These are phyloP conservation scores for Candida anglica DNA, from an alignment of 805 yeast genomes.

Conservation along the genomic window DNA sequence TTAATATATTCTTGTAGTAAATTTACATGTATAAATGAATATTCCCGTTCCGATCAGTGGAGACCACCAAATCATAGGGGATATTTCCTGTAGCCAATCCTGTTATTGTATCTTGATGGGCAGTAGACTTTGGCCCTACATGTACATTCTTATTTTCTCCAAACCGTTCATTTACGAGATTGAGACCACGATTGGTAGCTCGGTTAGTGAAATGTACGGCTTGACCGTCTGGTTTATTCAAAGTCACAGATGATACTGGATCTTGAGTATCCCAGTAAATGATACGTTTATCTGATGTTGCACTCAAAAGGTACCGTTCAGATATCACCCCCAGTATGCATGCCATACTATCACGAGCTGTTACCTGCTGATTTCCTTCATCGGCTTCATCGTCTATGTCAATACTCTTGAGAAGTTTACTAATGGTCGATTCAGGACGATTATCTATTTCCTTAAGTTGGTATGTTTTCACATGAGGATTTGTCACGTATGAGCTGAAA, in stretches of 20 bases:
- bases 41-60: constrained; percentile 65
- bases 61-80: constrained; percentile 59
- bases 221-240: constrained; percentile 6
- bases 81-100: constrained; percentile 42
- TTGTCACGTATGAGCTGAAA: constrained; percentile 14
- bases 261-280: constrained; percentile 24
- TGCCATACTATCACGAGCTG: constrained; percentile 18
- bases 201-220: constrained; percentile 6
- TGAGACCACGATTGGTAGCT: constrained; percentile 9
- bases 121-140: neutral
- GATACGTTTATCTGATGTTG: constrained; percentile 24
- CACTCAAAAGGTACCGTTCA: constrained; percentile 14
- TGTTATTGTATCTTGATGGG: constrained; percentile 48
- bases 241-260: constrained; percentile 12
- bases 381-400: constrained; percentile 14
- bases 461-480: constrained; percentile 20
- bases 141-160: constrained; percentile 24
- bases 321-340: constrained; percentile 1
- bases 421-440: constrained; percentile 11
- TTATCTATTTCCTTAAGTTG: constrained; percentile 16
- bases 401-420: constrained; percentile 13
- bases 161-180: constrained; percentile 29
- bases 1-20: no score
- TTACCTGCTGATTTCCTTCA: constrained; percentile 15
- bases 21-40: constrained; percentile 52